Conservation (phyloP, 2,329 filamentous ascomycete genomes). For the Sclerotiophoma versabilis region DNA sequence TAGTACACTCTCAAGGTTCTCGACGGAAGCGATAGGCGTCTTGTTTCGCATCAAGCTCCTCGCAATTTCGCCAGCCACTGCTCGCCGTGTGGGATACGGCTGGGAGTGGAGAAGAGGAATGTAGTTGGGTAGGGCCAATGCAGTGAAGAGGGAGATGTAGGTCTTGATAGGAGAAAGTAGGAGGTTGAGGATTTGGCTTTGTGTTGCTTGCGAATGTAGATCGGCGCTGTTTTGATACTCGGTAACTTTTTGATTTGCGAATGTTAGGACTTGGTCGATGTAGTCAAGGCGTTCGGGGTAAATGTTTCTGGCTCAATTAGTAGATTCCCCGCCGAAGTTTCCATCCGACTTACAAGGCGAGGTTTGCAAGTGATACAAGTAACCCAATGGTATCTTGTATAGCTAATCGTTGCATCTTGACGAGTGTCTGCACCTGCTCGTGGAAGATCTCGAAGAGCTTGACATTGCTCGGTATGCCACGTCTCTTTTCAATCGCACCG, state of each 20-base stretch:
- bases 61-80: constrained; percentile 88
- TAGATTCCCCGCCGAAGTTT: neutral
- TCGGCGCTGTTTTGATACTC: constrained; percentile 96
- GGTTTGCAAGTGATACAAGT: constrained; percentile 89
- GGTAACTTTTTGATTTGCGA: constrained; percentile 83
- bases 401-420: constrained; percentile 87
- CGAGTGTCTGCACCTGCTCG: constrained; percentile 90
- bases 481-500: constrained; percentile 54
- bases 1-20: constrained; percentile 86
- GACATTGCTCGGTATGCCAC: constrained; percentile 75
- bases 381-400: constrained; percentile 95
- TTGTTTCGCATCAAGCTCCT: constrained; percentile 82
- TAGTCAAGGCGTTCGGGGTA: constrained; percentile 94
- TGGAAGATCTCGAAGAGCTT: constrained; percentile 98
- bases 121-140: constrained; percentile 88
- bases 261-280: constrained; percentile 90
- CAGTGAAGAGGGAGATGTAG: constrained; percentile 96
- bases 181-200: constrained; percentile 87
- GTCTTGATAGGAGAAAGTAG: constrained; percentile 89
- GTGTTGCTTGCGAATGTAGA: constrained; percentile 83
- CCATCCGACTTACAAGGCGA: constrained; percentile 71
- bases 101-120: constrained; percentile 89
- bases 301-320: constrained; percentile 69
- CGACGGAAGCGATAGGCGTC: constrained; percentile 76
- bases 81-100: constrained; percentile 88